Percentiles rank a stretch among this genome's conserved stretches.
Conservation (phyloP, 164 flowering plant genomes). For the Tetracentron sinense region DNA sequence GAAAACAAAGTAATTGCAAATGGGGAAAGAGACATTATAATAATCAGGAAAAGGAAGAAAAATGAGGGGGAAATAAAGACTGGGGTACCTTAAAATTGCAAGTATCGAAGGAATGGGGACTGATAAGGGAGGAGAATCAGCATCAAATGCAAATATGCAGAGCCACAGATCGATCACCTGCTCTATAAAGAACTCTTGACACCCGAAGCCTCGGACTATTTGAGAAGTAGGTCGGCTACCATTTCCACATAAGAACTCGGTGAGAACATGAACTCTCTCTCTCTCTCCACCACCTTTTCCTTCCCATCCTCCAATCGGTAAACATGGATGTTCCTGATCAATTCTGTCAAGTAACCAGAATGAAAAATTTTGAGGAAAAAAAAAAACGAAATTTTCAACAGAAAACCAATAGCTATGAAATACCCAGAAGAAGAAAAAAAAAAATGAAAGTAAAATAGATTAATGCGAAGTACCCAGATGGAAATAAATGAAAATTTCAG, state of each 20-base stretch:
- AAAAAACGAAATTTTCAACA: too few relatives aligned
- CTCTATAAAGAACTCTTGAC: slow-evolving; percentile 18
- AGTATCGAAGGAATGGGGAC: slow-evolving; percentile 7
- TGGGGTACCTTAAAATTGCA: slow-evolving; percentile 16
- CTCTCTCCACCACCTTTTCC: slow-evolving; percentile 8
- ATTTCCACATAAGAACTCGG: slow-evolving; percentile 12
- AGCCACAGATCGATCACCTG: slow-evolving; percentile 15
- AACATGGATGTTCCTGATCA: slow-evolving; percentile 22
- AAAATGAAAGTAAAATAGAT: too few relatives aligned
- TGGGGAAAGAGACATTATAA: too few relatives aligned
- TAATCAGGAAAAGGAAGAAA: not conserved
- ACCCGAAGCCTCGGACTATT: slow-evolving; percentile 13
- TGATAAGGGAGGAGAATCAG: not conserved
- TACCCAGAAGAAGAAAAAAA: too few relatives aligned
- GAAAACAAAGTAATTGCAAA: not conserved
- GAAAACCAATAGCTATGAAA: too few relatives aligned
- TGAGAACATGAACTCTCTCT: slow-evolving; percentile 19
- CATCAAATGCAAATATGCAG: slow-evolving; percentile 14
- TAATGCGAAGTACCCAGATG: too few relatives aligned
- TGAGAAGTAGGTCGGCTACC: slow-evolving; percentile 8
- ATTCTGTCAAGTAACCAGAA: slow-evolving; percentile 10
- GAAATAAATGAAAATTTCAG: slow-evolving; percentile 1
- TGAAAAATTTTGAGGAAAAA: too few relatives aligned
- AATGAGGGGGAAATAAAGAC: not conserved
- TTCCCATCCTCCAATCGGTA: slow-evolving; percentile 14